These are phyloP conservation scores for Kwoniella mangroviensis DNA, from an alignment of 768 basidiomycete genomes.

Conservation along the genomic window DNA sequence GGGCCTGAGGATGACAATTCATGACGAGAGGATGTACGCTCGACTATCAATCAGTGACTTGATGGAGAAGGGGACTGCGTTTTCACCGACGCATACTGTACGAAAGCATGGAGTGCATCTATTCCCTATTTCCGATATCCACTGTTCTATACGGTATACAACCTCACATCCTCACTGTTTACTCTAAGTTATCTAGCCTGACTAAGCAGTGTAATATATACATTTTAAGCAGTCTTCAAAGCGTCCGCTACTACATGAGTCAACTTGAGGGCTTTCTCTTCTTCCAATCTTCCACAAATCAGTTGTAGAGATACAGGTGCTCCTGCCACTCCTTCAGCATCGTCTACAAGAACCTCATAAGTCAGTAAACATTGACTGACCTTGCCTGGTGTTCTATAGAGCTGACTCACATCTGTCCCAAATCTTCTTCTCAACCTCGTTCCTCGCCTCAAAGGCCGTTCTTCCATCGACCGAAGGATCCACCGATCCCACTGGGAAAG, in stretches of 20 bases:
- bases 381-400: no score
- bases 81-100: no score
- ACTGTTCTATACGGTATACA: no score
- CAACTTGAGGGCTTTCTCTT: slow-evolving; percentile 73
- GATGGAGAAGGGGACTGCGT: no score
- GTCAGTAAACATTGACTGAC: neutral
- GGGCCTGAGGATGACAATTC: no score
- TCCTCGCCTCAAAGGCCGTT: slow-evolving; percentile 54
- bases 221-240: slow-evolving; percentile 19
- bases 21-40: no score
- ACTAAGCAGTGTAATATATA: neutral
- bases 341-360: slow-evolving; percentile 55
- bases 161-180: no score
- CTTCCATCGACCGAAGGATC: slow-evolving; percentile 60
- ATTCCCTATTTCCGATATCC: no score
- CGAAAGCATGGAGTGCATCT: no score
- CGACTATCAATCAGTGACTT: no score
- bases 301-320: slow-evolving; percentile 22
- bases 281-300: slow-evolving; percentile 47
- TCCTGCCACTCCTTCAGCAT: slow-evolving; percentile 70
- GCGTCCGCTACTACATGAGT: slow-evolving; percentile 65
- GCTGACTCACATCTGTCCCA: slow-evolving; percentile 61
- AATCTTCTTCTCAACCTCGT: slow-evolving; percentile 61
- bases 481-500: slow-evolving; percentile 67
- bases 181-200: no score